Evolutionary conservation across 164 flowering plant species (phyloP), one percentile per base, ranked within the genome.

Genomic region (Annona squamosa): DNA sequence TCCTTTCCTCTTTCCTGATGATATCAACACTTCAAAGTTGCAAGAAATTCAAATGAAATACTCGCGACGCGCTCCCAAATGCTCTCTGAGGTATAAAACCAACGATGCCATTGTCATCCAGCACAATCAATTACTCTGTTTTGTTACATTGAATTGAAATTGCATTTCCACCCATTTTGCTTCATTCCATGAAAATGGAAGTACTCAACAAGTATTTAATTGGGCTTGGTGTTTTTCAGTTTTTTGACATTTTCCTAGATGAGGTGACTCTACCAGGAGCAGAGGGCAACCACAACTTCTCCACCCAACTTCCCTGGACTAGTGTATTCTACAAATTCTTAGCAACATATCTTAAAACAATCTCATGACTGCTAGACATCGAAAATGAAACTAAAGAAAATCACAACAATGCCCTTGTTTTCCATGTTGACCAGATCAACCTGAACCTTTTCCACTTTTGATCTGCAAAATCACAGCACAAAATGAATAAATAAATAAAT

Each of bases 341-440:
- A 76, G 10, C 59, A 81, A 69, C 65, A 77, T 73, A 78, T 86
- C 91, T 84, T 83, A 68, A 48, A 82, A 72, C 56, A 91, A 71
- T 82, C 82, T 85, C 62, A 77, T 43, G 45, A 88, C 16, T 0
- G 91, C 91, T 41, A 90, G 72, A 26, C 83, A 65, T 16, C 90
- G 64, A 89, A 86, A 71, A 81, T 68, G 52, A 89, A 69, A 84
- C 95, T 85, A 47, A 87, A 65, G 70, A 90, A 72, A 77, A 94
- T 85, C 7, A 90, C 81, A 1, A 73, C 80, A 43, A 87, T 68
- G 64, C 91, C 89, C 84, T 89, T 92, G 59, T 86, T 88, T 82
- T 89, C 96, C 89, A 91, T 78, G 63, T 81, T 79, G n/a, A 48
- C 63, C 65, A 89, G 98, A 74, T 84, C 82, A 67, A 75, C 79